Evolutionary conservation across 2,329 filamentous ascomycete genomes (phyloP).

Genomic region (Colletotrichum ledebouriae): DNA sequence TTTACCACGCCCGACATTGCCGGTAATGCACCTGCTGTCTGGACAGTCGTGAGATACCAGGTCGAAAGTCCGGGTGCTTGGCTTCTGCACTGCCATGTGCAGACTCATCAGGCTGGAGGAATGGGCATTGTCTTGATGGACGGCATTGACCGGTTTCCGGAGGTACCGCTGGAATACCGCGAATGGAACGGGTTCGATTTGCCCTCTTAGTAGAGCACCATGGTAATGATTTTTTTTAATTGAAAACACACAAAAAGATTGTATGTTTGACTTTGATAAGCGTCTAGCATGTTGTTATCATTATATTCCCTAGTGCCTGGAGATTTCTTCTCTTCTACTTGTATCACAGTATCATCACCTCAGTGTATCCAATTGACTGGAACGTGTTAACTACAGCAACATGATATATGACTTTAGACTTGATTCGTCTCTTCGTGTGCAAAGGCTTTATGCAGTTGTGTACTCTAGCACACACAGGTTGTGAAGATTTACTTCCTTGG

Average conservation of each 20-base stretch:
- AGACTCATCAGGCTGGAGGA: constrained; percentile 60
- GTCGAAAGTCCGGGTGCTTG: constrained; percentile 61
- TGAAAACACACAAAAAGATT: background rate
- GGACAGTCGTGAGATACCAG: constrained; percentile 61
- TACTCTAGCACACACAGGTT: fast-evolving
- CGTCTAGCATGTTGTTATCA: background rate
- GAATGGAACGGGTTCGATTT: constrained; percentile 8
- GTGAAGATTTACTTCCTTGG: background rate
- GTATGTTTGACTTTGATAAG: background rate
- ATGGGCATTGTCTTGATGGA: constrained; percentile 63
- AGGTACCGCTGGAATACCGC: constrained; percentile 28
- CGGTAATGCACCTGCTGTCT: constrained; percentile 17
- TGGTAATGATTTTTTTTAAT: no score
- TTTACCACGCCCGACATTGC: constrained; percentile 27
- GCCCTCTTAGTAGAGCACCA: background rate
- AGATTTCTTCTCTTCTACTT: background rate
- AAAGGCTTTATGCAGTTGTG: background rate
- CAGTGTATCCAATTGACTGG: background rate
- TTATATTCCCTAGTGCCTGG: fast-evolving
- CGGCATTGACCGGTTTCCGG: constrained; percentile 54
- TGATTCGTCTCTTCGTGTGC: fast-evolving
- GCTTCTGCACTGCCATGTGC: constrained; percentile 64
- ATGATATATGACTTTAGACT: fast-evolving
- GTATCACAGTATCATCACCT: background rate
- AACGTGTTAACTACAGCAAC: background rate